phyloP scores from a whole-genome alignment of 2,329 filamentous ascomycete genomes.

The Sporothrix globosa region DNA sequence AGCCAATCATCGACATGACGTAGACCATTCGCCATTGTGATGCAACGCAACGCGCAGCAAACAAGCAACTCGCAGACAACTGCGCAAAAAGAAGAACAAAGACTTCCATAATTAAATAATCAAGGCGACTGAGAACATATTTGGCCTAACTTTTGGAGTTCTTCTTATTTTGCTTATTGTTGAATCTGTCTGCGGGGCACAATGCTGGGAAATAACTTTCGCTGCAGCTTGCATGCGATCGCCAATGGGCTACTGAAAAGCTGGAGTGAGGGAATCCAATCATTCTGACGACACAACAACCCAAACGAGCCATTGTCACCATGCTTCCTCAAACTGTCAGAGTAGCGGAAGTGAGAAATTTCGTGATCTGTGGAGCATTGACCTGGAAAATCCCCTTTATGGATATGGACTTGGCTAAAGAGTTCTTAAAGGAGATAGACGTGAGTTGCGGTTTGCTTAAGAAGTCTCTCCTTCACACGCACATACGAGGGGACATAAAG shows the following conservation, averaged over 20 bases:
- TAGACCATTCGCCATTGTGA: not conserved
- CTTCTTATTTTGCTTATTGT: too few relatives aligned
- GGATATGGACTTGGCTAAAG: not conserved
- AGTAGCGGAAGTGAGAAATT: not conserved
- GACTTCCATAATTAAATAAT: not conserved
- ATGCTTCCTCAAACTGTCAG: too few relatives aligned
- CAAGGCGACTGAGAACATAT: not conserved
- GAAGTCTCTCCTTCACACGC: too few relatives aligned
- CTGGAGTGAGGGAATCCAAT: not conserved
- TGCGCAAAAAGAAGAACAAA: not conserved
- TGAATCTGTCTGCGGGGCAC: not conserved
- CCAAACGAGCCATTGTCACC: not conserved
- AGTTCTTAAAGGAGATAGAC: not conserved
- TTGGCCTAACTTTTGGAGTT: constrained; percentile 3
- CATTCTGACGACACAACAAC: not conserved
- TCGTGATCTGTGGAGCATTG: not conserved
- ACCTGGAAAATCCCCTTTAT: not conserved
- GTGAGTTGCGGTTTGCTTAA: too few relatives aligned
- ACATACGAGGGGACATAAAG: too few relatives aligned
- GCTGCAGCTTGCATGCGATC: not conserved
- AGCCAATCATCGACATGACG: constrained; percentile 22
- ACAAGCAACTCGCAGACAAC: not conserved
- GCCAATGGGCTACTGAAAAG: not conserved
- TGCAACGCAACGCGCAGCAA: not conserved
- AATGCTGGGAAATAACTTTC: constrained; percentile 5